Evolutionary conservation across 2,329 filamentous ascomycete species (phyloP).

Genomic region (Fusarium illudens): DNA sequence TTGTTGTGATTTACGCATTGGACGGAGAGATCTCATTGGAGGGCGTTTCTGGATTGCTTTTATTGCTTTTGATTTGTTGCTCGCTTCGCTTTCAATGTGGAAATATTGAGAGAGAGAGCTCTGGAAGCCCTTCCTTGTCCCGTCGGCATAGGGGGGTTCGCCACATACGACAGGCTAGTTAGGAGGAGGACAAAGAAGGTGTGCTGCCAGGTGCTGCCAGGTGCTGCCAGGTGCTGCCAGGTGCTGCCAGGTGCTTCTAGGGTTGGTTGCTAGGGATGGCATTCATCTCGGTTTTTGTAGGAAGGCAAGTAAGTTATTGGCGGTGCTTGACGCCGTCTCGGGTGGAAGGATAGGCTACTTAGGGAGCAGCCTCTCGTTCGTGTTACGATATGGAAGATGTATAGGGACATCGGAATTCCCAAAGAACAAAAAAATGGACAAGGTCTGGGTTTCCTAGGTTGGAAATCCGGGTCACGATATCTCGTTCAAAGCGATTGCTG

Average conservation of each 20-base stretch:
- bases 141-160: background rate
- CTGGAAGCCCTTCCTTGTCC: background rate
- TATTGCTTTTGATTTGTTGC: constrained; percentile 1
- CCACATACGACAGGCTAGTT: background rate
- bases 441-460: background rate
- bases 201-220: background rate
- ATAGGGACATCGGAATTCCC: background rate
- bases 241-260: background rate
- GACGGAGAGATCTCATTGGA: constrained; percentile 36
- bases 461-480: background rate
- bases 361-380: background rate
- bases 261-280: background rate
- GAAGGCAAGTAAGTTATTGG: background rate
- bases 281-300: constrained; percentile 3
- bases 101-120: constrained; percentile 7
- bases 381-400: background rate
- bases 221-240: too few species aligned
- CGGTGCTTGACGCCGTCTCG: background rate
- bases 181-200: background rate
- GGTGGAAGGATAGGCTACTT: constrained; percentile 3
- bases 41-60: constrained; percentile 39
- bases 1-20: constrained; percentile 25
- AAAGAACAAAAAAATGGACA: constrained; percentile 14
- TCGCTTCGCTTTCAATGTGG: constrained; percentile 3
- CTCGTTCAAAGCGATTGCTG: background rate